phyloP scores from a whole-genome alignment of 2,329 filamentous ascomycete genomes.

The Karstenula rhodostoma region DNA sequence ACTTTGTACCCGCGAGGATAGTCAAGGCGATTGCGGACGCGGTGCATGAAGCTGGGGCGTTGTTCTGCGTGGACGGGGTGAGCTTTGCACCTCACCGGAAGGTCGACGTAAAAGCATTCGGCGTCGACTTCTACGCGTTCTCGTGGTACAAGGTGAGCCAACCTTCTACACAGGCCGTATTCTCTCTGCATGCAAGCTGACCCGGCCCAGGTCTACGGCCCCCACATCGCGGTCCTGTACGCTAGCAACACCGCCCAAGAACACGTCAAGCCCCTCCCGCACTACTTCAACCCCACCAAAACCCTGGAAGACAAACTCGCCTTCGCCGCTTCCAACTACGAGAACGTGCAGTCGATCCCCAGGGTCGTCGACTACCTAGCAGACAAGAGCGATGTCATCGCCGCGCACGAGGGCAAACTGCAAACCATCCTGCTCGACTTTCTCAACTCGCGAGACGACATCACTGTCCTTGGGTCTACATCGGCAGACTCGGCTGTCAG shows the following conservation, averaged over 20 bases:
- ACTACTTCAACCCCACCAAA: conserved; percentile 71
- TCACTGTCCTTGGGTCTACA: conserved; percentile 67
- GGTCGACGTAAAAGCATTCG: conserved; percentile 73
- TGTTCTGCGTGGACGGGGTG: conserved; percentile 78
- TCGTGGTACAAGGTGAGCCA: conserved; percentile 74
- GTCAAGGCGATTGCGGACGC: conserved; percentile 63
- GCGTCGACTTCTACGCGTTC: conserved; percentile 79
- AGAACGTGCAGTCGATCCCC: conserved; percentile 70
- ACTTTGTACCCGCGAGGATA: too few species aligned
- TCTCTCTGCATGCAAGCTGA: background rate
- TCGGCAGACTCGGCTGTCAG: conserved; percentile 58
- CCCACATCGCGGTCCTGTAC: conserved; percentile 77
- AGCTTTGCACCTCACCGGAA: conserved; percentile 77
- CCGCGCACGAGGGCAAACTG: conserved; percentile 67
- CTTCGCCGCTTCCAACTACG: conserved; percentile 74
- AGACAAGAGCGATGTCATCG: conserved; percentile 53
- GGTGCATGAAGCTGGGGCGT: conserved; percentile 62
- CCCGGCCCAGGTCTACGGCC: conserved; percentile 68
- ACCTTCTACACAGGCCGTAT: background rate
- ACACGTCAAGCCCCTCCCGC: conserved; percentile 65
- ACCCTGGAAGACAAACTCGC: conserved; percentile 73
- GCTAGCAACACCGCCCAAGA: conserved; percentile 65
- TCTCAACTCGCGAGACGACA: conserved; percentile 60
- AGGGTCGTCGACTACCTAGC: conserved; percentile 69
- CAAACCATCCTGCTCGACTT: conserved; percentile 68